Base-by-base conservation (phyloP, 2,329 filamentous ascomycete genomes). In the Epichloe baconii region DNA sequence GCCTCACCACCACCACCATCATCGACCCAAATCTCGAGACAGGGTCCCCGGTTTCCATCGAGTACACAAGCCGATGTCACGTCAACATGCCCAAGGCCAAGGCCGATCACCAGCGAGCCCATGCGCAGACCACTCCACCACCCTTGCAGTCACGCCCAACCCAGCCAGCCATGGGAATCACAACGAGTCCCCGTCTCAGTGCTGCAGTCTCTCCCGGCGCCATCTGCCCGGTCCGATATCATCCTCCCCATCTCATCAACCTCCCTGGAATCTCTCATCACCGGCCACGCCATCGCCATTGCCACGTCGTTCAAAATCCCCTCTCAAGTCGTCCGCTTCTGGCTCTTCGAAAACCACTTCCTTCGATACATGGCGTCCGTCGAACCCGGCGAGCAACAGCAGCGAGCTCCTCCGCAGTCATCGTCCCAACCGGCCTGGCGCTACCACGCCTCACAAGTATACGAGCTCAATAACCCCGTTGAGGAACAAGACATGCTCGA, bases 381-480 rank as follows among this genome's bases (percentile, higher is more conserved):
- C 15, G 69, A 75, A 0, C 61, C 66, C 0, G 67, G 72, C 0
- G 72, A 72, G n/a, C 10, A 34, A 15, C 46, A 47, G 34, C 44
- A 21, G 17, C 31, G 15, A 23, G 17, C 14, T 11, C 72, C 72
- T 1, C 76, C 71, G 48, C 55, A 11, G 53, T 47, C 43, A 3
- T 43, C 38, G 15, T 37, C 47, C 4, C 52, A 36, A n/a, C n/a
- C 34, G 12, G 50, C 36, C 42, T 68, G 62, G 62, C 57, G 54
- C 2, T 67, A 66, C 51, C 49, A 49, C 31, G 52, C 67, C 17
- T 45, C 53, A 2, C 67, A 82, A 57, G 69, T 85, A 1, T 85
- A 83, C 58, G 72, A 80, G 62, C 70, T 85, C 26, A 82, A 82
- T 57, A 75, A 83, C 59, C 76, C 80, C 0, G 68, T 80, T 2